Evolutionary conservation across 768 basidiomycete genomes (phyloP), one percentile per base, ranked within the genome.

Genomic region (Phaeotremella skinneri): DNA sequence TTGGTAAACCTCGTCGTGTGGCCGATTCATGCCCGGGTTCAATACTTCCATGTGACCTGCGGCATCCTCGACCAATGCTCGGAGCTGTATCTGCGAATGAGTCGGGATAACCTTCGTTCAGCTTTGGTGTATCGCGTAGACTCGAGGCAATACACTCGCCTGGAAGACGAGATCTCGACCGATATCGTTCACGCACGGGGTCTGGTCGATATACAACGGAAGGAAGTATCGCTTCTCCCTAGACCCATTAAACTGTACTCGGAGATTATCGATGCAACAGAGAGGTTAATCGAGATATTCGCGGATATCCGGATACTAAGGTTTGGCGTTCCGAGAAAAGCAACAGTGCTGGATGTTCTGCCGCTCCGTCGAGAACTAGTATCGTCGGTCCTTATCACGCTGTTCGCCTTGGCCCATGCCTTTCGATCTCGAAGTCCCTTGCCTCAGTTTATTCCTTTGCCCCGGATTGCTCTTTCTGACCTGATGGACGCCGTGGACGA

Each of bases 401-500:
- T 78, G 4, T 78, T 75, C 63, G 72, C 76, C 3, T 67, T 67
- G 37, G 59, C 62, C 2, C 75, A 75, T 41, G 65, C 76, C 3
- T 73, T 77, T 45, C 61, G 70, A 27, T 76, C 75, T 5, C 60
- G 74, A 13, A 64, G 61, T 6, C 72, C 78, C 16, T 56, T 78
- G 5, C 78, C 78, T 2, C 78, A 77, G 48, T 78, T 72, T 49
- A 58, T 78, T 1, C 74, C 78, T 21, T 64, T 63, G 0, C 72
- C 76, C 7, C 50, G 67, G 6, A 57, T 63, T 13, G 70, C 75
- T 20, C 64, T 78, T 31, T 56, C 59, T 4, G 66, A 70, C 20
- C 55, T 75, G 27, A 65, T 66, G 58, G 52, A 61, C 32, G 67
- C 68, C 2, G 63, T 71, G 11, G 74, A 77, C 39, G 68, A 67